Conservation (phyloP, 2,329 filamentous ascomycete species). For the Herpotrichia juniperi region DNA sequence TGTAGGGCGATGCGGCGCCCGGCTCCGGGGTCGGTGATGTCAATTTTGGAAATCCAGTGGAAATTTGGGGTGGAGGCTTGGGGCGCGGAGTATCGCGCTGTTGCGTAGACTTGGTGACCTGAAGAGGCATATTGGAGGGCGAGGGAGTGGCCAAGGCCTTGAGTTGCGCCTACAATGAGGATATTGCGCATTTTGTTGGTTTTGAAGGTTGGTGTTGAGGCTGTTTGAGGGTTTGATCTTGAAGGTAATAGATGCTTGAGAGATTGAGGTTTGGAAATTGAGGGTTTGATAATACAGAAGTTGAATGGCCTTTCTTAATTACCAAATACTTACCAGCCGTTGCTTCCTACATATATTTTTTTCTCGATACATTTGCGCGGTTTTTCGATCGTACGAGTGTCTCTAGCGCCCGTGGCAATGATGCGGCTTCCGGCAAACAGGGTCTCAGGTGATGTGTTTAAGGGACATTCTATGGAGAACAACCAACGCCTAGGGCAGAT, state of each 20-base stretch:
- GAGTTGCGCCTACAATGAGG: constrained; percentile 69
- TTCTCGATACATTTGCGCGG: not conserved
- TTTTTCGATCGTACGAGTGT: not conserved
- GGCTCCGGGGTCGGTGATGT: constrained; percentile 18
- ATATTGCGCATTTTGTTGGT: constrained; percentile 52
- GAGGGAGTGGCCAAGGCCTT: constrained; percentile 68
- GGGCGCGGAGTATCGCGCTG: constrained; percentile 14
- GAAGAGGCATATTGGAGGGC: constrained; percentile 59
- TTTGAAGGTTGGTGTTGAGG: constrained; percentile 1
- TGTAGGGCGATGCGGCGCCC: constrained; percentile 15
- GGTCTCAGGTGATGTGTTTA: not conserved
- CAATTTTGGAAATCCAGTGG: constrained; percentile 25
- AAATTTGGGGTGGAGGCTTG: constrained; percentile 6
- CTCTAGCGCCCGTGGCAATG: not conserved
- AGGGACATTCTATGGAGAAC: not conserved
- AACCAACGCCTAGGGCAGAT: not conserved
- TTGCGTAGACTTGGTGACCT: constrained; percentile 21
- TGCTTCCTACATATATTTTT: not conserved
- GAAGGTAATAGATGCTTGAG: too few species aligned
- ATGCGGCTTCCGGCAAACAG: not conserved
- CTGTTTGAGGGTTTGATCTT: too few species aligned
- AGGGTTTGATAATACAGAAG: too few species aligned
- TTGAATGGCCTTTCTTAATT: too few species aligned
- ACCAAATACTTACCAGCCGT: not conserved
- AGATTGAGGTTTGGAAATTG: too few species aligned